Base-by-base conservation (phyloP, 257 asterid genomes). In the Salvia splendens region DNA sequence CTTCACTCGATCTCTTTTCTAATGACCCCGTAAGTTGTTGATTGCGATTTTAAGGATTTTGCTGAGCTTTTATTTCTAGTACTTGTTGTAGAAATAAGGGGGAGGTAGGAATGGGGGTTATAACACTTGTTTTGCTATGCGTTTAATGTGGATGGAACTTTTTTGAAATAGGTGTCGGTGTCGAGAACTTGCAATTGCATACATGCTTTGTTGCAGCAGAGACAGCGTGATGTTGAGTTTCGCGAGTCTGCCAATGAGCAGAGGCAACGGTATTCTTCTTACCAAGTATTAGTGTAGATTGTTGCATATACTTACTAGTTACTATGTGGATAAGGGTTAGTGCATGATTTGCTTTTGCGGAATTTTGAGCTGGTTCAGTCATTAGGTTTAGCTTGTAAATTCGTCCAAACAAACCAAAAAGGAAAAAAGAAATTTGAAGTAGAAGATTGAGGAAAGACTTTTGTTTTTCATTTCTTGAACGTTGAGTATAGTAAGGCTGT, bases 101-200 rank as follows among this genome's bases (percentile, higher is more conserved):
- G n/a, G n/a, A n/a, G n/a, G n/a, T n/a, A n/a, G n/a, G n/a, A n/a
- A n/a, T n/a, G n/a, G n/a, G n/a, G n/a, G n/a, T n/a, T n/a, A n/a
- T n/a, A n/a, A n/a, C n/a, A n/a, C n/a, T n/a, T n/a, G n/a, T n/a
- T n/a, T 17, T n/a, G 24, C 6, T 43, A 11, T 50, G 38, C 3
- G 53, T 56, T 43, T 62, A 14, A 35, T 16, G 35, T n/a, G n/a
- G n/a, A n/a, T 64, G 58, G 51, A 35, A n/a, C n/a, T 38, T 38
- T 38, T 38, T 38, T 38, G 59, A 55, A 61, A 46, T 60, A 93
- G 99, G 97, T 94, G 56, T 94, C 99, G 2, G 75, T 91, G 8
- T 89, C 96, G 10, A 77, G 99, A 82, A 94, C 97, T 68, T 94
- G 99, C 96, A 94, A 91, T 69, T 94, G 96, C 55, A 57, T 94